Evolutionary conservation across 257 asterid species (phyloP), one percentile per base, ranked within the genome.

Genomic region (Lithospermum erythrorhizon): DNA sequence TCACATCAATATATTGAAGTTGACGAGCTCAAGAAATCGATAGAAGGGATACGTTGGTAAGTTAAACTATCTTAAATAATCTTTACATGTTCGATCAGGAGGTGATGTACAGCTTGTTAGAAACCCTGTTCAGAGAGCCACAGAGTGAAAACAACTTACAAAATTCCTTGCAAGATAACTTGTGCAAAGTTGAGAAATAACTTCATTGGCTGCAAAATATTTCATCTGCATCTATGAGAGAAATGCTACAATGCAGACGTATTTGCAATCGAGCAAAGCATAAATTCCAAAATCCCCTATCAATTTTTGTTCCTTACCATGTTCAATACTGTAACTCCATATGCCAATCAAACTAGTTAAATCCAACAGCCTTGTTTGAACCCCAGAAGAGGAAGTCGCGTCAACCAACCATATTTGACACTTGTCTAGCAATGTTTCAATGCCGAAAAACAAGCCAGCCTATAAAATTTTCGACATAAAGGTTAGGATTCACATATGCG

Each of bases 361-460:
- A 54, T 70, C 68, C 58, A 87, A 68, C 60, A 54, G 81, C 25
- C 78, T 83, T 52, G 80, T 63, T 65, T 53, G 78, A 75, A 10
- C 21, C 65, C 65, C 82, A 21, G 58, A 54, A 70, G 29, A 66
- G 48, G 81, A 78, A 55, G 90, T 78, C 70, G 81, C 71, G 58
- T 82, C 82, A 27, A 61, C 74, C 73, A 87, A 78, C 96, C 96
- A 90, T 73, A 61, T 61, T 62, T 35, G 75, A 71, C 95, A 90
- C 58, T 72, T 82, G 64, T 61, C 71, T 61, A 87, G 82, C 67
- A 90, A 83, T 61, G 45, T 55, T 64, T 84, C 97, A 69, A 87
- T 94, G 63, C 96, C 95, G 79, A 90, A 89, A 80, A 82, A 87
- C 58, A 87, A 76, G 58, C 94, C 87, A 57, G 94, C 87, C 97